A percentile compares a stretch with the other conserved stretches of the same genome.
Evolutionary conservation across 2,329 filamentous ascomycete genomes (phyloP).

Genomic region (Neodidymelliopsis sp.): DNA sequence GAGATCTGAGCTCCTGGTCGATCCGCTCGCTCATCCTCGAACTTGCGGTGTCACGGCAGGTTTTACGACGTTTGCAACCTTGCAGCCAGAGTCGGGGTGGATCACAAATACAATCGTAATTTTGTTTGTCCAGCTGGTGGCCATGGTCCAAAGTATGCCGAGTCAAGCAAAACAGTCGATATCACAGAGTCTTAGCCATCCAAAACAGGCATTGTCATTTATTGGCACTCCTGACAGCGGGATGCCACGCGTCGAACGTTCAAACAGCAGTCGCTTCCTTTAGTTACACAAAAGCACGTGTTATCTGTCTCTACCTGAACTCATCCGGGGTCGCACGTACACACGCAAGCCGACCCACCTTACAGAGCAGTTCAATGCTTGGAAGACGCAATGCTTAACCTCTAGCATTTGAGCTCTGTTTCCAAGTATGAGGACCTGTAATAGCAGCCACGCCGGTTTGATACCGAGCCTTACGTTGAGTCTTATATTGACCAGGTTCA

Average conservation of each 20-base stretch:
- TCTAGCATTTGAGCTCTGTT: background rate
- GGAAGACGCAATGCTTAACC: no score
- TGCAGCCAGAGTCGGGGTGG: slow-evolving; percentile 1
- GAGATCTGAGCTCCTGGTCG: slow-evolving; percentile 8
- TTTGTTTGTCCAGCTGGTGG: background rate
- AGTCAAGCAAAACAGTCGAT: slow-evolving; percentile 8
- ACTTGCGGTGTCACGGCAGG: slow-evolving; percentile 14
- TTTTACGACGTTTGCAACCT: slow-evolving; percentile 6
- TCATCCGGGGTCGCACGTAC: slow-evolving; percentile 5
- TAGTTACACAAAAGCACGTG: slow-evolving; percentile 11
- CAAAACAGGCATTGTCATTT: slow-evolving; percentile 1
- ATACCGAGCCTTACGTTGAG: slow-evolving; percentile 13
- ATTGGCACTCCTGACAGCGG: slow-evolving; percentile 21
- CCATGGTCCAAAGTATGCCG: background rate
- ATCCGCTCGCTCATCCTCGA: slow-evolving; percentile 1
- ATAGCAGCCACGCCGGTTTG: slow-evolving; percentile 5
- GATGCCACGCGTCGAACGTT: slow-evolving; percentile 16
- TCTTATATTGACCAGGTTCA: slow-evolving; percentile 11
- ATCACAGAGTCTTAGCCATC: slow-evolving; percentile 1
- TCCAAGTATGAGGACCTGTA: slow-evolving; percentile 8
- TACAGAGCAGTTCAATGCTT: background rate
- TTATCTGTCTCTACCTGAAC: background rate
- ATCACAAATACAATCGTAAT: background rate
- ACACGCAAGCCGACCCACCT: slow-evolving; percentile 5
- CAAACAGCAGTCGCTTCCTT: background rate